Evolutionary conservation across 148 eudicot species (phyloP).

Genomic region (Camellia granthamiana): DNA sequence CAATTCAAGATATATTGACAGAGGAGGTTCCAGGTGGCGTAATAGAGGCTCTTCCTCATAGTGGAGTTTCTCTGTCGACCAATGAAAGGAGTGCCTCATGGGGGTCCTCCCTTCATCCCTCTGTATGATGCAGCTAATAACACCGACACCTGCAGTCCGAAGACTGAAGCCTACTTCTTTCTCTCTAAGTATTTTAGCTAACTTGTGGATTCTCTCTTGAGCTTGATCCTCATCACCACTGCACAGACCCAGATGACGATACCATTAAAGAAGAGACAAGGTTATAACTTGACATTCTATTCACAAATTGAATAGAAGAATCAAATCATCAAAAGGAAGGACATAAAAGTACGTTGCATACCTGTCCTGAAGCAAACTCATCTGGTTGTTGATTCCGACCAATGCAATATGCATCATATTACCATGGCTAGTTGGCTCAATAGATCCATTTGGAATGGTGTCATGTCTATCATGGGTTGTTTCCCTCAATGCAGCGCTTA

Average conservation of each 20-base stretch:
- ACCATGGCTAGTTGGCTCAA: conserved; percentile 47
- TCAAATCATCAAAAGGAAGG: not conserved
- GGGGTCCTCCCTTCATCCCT: conserved; percentile 98
- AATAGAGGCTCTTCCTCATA: conserved; percentile 81
- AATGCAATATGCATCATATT: conserved; percentile 93
- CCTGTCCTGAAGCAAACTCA: conserved; percentile 99
- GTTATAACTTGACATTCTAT: conserved; percentile 6
- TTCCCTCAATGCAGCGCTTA: conserved; percentile 79
- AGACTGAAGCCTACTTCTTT: conserved; percentile 83
- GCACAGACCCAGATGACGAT: conserved; percentile 26
- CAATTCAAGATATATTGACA: conserved; percentile 94
- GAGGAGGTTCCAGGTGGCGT: conserved; percentile 98
- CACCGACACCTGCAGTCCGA: conserved; percentile 74
- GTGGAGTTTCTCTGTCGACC: conserved; percentile 73
- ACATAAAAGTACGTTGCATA: conserved; percentile 22
- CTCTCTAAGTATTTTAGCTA: conserved; percentile 86
- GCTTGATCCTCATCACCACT: conserved; percentile 99
- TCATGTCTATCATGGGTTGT: conserved; percentile 44
- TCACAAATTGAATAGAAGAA: not conserved
- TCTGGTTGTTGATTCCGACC: conserved; percentile 86
- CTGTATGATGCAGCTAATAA: conserved; percentile 94
- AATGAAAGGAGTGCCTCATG: conserved; percentile 95
- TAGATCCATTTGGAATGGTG: conserved; percentile 31
- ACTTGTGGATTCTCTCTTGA: conserved; percentile 89
- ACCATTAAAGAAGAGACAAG: conserved; percentile 4